phyloP scores from a whole-genome alignment of 2,329 filamentous ascomycete genomes.

The Ceratocystis eucalypticola region DNA sequence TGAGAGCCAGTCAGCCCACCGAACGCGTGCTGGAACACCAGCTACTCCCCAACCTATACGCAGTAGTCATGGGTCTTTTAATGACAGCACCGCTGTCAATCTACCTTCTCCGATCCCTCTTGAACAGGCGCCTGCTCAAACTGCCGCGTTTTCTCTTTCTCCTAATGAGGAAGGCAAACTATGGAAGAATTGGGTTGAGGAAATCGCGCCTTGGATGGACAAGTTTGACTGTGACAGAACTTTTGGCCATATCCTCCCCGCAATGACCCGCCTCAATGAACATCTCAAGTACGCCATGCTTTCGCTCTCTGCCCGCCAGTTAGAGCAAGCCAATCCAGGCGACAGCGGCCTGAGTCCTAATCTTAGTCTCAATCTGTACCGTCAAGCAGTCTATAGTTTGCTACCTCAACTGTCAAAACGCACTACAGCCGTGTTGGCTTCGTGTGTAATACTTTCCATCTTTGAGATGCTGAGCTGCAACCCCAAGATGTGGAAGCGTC shows the following conservation, averaged over 20 bases:
- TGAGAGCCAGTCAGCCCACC: constrained; percentile 30
- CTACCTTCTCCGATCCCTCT: background rate
- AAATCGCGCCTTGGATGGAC: constrained; percentile 35
- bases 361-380: constrained; percentile 35
- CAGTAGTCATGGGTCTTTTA: background rate
- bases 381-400: constrained; percentile 37
- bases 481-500: constrained; percentile 37
- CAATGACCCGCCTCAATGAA: constrained; percentile 32
- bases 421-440: constrained; percentile 37
- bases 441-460: constrained; percentile 40
- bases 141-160: constrained; percentile 1
- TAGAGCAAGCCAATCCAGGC: constrained; percentile 31
- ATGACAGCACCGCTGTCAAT: background rate
- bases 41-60: constrained; percentile 4
- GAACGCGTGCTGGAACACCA: constrained; percentile 23
- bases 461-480: constrained; percentile 40
- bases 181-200: constrained; percentile 32
- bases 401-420: constrained; percentile 35
- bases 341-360: constrained; percentile 2
- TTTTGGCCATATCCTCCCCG: constrained; percentile 36
- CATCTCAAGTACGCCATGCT: constrained; percentile 37
- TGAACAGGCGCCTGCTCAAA: constrained; percentile 21
- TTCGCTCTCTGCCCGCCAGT: constrained; percentile 38
- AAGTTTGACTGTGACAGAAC: constrained; percentile 38
- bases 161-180: constrained; percentile 26